Evolutionary conservation across 83 land plant genomes (phyloP), one percentile per base, ranked within the genome.

Genomic region (Diphasiastrum complanatum): DNA sequence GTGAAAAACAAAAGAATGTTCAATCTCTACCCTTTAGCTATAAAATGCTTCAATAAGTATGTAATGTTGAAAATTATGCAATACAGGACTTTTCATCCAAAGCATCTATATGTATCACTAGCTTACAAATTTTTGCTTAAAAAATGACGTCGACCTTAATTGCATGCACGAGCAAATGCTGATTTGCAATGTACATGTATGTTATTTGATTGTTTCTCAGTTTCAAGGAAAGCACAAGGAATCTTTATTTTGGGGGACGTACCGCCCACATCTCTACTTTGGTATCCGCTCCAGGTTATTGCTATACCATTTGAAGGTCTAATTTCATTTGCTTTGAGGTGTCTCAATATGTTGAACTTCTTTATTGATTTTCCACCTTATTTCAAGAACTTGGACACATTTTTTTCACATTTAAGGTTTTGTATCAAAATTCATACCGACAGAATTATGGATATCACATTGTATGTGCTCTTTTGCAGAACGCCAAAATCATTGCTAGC

Each of bases 181-280:
- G n/a, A 47, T 49, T 32, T 27, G 32, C 10, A 38, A 35, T 45
- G 26, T 6, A 55, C 60, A 5, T 5, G 11, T 31, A 5, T 10
- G 12, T 12, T 49, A 49, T 5, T 49, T 20, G 5, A 8, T 55
- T 19, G 38, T 6, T 12, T 48, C 66, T 52, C 72, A 91, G 97
- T 91, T 91, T 77, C 83, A 85, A 77, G 97, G 87, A 1, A 72
- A 81, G 67, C 97, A 91, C 45, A 70, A 77, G 47, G 97, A 91
- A 77, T 77, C 80, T 37, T 60, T 87, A 63, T 91, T 79, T 54
- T 91, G 97, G 97, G 97, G 97, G 27, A 91, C 95, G 5, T 91
- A 91, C 65, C 79, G 97, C 5, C 90, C 97, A 37, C 86, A 77
- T 1, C 82, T 87, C 47, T 91, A 91, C 62, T 74, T 91, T 46